Evolutionary conservation across 164 flowering plant species (phyloP), one percentile per base, ranked within the genome.

Genomic region (Vitis amurensis): DNA sequence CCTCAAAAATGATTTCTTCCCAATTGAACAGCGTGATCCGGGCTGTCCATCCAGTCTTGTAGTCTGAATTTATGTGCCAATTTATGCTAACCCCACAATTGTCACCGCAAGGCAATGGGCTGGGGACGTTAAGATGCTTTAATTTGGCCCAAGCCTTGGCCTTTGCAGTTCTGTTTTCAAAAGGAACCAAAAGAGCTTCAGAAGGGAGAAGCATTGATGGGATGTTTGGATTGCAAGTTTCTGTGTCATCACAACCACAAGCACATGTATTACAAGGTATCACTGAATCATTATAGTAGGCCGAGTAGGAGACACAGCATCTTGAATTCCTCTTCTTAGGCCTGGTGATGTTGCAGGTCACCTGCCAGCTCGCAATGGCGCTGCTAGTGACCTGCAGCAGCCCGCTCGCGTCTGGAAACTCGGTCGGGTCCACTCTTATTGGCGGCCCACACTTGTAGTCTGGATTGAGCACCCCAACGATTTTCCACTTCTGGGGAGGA

Each of bases 261-360:
- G 91, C 87, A 49, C 94, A 86, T 0, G 91, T 89, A 56, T 71
- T 81, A 76, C 94, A 88, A 0, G 90, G 94, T 49, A 89, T 53
- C 9, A 78, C 84, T 8, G 89, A 83, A 17, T 82, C 86, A 56
- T 84, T 82, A 77, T 76, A 89, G 77, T 67, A 89, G 49, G 89
- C 87, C 0, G 91, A 87, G 68, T 78, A 89, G 3, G 94, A 85
- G 12, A 87, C 91, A 37, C 94, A 89, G 57, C 91, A 86, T 17
- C 75, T 69, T 1, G 85, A 68, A 3, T 50, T 61, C 68, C 15
- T 69, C 10, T 53, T 63, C 67, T 82, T 82, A 3, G 85, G 82
- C 30, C 68, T 14, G 53, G 91, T 85, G 11, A 89, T 86, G 77
- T 89, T 89, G 84, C 91, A 89, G 2, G 83, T 82, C 4, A 89